phyloP scores from a whole-genome alignment of 163 green algal genomes.

The Chloromonas sp. region DNA sequence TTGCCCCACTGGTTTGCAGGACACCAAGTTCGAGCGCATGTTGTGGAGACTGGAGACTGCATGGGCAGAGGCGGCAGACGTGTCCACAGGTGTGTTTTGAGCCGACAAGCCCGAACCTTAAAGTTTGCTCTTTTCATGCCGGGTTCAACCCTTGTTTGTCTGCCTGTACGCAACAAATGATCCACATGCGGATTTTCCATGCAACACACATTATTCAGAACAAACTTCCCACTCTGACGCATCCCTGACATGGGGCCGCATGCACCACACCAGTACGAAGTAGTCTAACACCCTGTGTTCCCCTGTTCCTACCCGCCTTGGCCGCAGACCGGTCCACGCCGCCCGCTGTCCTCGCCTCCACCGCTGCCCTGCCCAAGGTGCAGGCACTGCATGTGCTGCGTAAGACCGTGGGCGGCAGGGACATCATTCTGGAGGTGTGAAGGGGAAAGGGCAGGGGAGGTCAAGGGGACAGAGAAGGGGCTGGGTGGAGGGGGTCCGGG shows the following conservation, averaged over 20 bases:
- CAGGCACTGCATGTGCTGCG: constrained; percentile 58
- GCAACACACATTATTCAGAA: too few species aligned
- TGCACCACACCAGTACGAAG: too few species aligned
- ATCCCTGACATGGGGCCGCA: too few species aligned
- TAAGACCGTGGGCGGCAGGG: constrained; percentile 20
- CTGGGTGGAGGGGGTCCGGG: too few species aligned
- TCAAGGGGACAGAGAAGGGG: too few species aligned
- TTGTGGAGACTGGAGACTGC: constrained; percentile 82
- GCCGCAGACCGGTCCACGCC: background rate
- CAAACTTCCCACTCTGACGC: too few species aligned
- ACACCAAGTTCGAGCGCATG: constrained; percentile 81
- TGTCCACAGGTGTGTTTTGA: constrained; percentile 50
- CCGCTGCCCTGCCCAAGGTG: constrained; percentile 54
- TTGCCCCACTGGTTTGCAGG: background rate
- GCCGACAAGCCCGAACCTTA: too few species aligned
- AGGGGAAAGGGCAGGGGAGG: background rate
- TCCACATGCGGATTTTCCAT: too few species aligned
- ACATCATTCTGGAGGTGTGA: constrained; percentile 17
- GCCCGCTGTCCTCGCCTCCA: constrained; percentile 30
- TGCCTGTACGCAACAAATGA: too few species aligned
- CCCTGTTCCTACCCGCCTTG: background rate
- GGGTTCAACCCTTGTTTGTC: too few species aligned
- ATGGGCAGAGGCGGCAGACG: constrained; percentile 47
- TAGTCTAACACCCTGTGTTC: too few species aligned
- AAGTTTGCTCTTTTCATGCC: too few species aligned